phyloP scores from a whole-genome alignment of 305 asterid species.

The Solanum chacoense region DNA sequence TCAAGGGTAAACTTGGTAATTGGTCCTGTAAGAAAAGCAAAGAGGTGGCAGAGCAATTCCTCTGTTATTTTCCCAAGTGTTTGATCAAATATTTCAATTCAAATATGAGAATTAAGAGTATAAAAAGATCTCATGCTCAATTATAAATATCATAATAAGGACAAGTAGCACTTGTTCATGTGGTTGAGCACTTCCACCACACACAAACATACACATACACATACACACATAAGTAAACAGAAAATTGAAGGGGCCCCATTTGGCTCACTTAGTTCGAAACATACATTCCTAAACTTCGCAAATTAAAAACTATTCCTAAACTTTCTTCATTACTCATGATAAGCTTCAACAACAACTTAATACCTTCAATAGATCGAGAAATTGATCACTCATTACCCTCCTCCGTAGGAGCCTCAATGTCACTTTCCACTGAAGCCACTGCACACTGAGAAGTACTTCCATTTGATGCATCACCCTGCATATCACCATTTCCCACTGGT shows the following conservation, averaged over 20 bases:
- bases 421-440: constrained; percentile 1
- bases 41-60: not conserved
- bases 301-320: not conserved
- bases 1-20: not conserved
- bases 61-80: not conserved
- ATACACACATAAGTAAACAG: not conserved
- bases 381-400: not conserved
- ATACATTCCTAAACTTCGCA: not conserved
- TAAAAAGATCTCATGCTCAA: not conserved
- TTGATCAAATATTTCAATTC: not conserved
- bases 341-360: not conserved
- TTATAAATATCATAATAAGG: not conserved
- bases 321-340: not conserved
- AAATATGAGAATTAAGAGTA: too few species aligned
- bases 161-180: not conserved
- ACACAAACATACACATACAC: not conserved
- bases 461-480: constrained; percentile 1
- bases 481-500: not conserved
- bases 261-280: not conserved
- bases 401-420: not conserved
- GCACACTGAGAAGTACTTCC: constrained; percentile 34
- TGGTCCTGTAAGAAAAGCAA: constrained; percentile 7
- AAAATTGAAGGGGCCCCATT: not conserved
- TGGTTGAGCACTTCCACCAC: not conserved
- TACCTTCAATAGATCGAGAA: not conserved